Percentiles rank a stretch among this genome's conserved stretches.
Evolutionary conservation across 1,284 basidiomycete genomes (phyloP).

Genomic region (Tausonia pullulans): DNA sequence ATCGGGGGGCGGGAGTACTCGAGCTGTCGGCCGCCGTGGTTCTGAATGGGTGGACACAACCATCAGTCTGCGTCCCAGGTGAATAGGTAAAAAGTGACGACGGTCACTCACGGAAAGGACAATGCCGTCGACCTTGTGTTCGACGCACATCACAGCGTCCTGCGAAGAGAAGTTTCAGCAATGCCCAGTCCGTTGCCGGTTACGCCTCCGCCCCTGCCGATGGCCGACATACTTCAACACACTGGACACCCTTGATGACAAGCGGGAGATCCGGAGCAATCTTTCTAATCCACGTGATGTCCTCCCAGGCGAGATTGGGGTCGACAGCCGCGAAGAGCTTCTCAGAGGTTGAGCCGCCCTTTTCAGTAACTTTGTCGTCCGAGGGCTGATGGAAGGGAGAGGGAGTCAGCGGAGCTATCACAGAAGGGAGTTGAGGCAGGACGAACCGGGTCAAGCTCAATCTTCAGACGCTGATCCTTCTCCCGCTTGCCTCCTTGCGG

Average conservation of each 20-base stretch:
- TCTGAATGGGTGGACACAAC: neutral
- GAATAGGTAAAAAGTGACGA: neutral
- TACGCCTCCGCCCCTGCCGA: too few species aligned
- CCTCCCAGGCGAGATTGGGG: slow-evolving; percentile 25
- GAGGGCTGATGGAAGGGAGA: neutral
- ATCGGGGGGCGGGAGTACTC: slow-evolving; percentile 31
- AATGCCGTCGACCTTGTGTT: slow-evolving; percentile 38
- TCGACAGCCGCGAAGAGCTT: slow-evolving; percentile 18
- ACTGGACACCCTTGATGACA: slow-evolving; percentile 43
- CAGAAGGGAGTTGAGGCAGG: too few species aligned
- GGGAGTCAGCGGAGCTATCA: neutral
- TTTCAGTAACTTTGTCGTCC: neutral
- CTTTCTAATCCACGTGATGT: slow-evolving; percentile 21
- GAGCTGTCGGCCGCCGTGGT: too few species aligned
- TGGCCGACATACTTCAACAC: slow-evolving; percentile 32
- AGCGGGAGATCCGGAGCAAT: slow-evolving; percentile 35
- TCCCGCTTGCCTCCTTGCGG: too few species aligned
- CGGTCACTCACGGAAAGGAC: slow-evolving; percentile 19
- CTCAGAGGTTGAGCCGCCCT: slow-evolving; percentile 2
- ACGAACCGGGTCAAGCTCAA: neutral
- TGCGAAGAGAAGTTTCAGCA: slow-evolving; percentile 2
- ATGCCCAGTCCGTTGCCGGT: neutral
- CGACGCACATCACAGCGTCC: slow-evolving; percentile 37
- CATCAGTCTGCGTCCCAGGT: neutral
- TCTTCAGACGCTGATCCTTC: too few species aligned